Conservation (phyloP, 345 rosid species). For the Moricandia arvensis region DNA sequence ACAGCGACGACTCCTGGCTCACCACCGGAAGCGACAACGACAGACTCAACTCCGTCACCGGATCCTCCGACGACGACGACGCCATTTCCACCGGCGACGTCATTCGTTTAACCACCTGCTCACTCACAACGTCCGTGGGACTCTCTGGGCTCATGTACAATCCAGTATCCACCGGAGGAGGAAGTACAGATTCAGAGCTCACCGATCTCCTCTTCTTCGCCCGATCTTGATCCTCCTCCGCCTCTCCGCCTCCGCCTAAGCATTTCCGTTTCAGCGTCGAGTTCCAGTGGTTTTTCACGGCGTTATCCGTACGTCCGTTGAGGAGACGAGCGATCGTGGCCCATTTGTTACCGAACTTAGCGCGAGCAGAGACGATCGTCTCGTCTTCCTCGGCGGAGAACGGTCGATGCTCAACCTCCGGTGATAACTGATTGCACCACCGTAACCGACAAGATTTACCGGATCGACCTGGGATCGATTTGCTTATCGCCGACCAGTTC, state of each 20-base stretch:
- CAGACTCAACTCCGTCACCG: constrained; percentile 57
- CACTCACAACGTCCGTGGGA: constrained; percentile 29
- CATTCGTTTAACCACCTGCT: constrained; percentile 45
- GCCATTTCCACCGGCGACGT: constrained; percentile 32
- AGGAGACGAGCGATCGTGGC: constrained; percentile 92
- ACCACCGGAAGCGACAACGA: constrained; percentile 59
- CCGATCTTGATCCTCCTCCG: constrained; percentile 31
- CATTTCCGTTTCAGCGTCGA: constrained; percentile 83
- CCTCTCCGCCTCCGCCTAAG: constrained; percentile 37
- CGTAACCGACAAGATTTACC: constrained; percentile 87
- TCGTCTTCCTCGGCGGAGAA: constrained; percentile 72
- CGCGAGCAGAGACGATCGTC: constrained; percentile 64
- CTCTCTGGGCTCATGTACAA: constrained; percentile 65
- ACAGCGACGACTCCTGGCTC: constrained; percentile 16
- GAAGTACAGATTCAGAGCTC: constrained; percentile 45
- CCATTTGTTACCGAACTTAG: constrained; percentile 87
- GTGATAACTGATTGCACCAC: constrained; percentile 95
- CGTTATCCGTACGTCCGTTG: constrained; percentile 90
- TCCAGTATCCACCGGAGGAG: constrained; percentile 45
- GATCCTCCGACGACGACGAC: constrained; percentile 50
- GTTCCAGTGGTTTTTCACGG: constrained; percentile 94
- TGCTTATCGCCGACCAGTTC: constrained; percentile 87
- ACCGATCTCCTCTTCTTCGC: constrained; percentile 64
- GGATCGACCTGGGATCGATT: constrained; percentile 85
- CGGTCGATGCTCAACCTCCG: constrained; percentile 83